phyloP scores from a whole-genome alignment of 192 early-diverging fungal genomes.

The Entomortierella beljakovae region DNA sequence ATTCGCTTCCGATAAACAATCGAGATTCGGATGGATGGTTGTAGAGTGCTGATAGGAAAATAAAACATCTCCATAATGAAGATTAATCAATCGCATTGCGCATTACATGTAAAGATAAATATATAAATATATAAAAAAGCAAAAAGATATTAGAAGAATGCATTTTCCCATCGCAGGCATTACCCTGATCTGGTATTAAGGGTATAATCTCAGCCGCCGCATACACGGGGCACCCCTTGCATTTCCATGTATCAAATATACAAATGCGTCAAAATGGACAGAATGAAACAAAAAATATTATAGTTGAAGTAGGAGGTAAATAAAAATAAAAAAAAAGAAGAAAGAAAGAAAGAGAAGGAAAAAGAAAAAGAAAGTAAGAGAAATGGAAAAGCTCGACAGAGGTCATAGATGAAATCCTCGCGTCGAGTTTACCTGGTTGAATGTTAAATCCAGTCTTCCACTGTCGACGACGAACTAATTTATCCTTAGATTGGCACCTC shows the following conservation, averaged over 20 bases:
- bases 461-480: background rate
- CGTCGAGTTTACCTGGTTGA: constrained; percentile 15
- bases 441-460: constrained; percentile 12
- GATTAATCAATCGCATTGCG: background rate
- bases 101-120: background rate
- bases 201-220: constrained; percentile 54
- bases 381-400: background rate
- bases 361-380: background rate
- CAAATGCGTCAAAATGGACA: constrained; percentile 1
- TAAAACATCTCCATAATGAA: background rate
- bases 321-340: background rate
- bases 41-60: background rate
- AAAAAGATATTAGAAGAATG: constrained; percentile 22
- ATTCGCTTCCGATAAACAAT: background rate
- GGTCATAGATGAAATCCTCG: background rate
- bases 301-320: background rate
- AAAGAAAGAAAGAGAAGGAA: background rate
- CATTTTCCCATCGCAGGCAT: constrained; percentile 62
- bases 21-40: background rate
- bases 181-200: constrained; percentile 64
- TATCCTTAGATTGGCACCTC: background rate
- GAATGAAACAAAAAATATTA: background rate
- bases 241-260: constrained; percentile 23
- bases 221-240: constrained; percentile 51
- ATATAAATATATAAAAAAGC: background rate